Evolutionary conservation across 495 filamentous ascomycete species (phyloP).

Genomic region (Neurospora sublineolata): DNA sequence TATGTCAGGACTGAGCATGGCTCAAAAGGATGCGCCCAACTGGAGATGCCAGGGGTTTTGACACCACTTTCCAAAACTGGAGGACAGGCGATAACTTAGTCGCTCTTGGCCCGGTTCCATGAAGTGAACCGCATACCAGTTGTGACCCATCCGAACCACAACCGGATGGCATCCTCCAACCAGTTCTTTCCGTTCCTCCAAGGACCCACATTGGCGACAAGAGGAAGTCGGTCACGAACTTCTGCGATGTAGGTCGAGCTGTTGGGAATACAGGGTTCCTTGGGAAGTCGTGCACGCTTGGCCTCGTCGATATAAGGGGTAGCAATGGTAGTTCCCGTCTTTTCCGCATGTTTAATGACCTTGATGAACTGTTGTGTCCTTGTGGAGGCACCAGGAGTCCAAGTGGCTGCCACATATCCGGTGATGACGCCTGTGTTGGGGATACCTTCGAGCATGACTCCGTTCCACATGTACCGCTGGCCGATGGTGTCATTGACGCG

Average conservation of each 20-base stretch:
- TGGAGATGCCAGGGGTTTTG: not conserved
- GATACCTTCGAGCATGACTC: constrained; percentile 30
- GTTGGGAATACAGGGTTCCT: constrained; percentile 11
- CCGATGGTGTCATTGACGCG: constrained; percentile 40
- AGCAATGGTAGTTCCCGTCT: constrained; percentile 19
- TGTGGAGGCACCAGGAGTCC: constrained; percentile 38
- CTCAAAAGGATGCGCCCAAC: not conserved
- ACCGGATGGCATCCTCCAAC: constrained; percentile 15
- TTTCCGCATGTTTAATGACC: constrained; percentile 28
- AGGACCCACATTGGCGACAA: constrained; percentile 19
- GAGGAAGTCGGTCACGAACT: constrained; percentile 22
- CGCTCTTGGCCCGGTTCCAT: not conserved
- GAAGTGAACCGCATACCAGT: constrained; percentile 19
- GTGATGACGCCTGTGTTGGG: constrained; percentile 26
- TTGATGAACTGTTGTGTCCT: constrained; percentile 22
- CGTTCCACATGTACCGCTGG: constrained; percentile 43
- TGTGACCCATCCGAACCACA: constrained; percentile 20
- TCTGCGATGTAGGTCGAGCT: constrained; percentile 24
- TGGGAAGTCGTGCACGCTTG: constrained; percentile 8
- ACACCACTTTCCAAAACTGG: not conserved
- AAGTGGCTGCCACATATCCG: constrained; percentile 46
- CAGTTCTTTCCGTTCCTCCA: constrained; percentile 24
- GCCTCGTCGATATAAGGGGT: constrained; percentile 14
- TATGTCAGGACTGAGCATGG: not conserved
- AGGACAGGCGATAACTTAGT: not conserved